Conservation (phyloP, 805 yeast genomes). For the Suhomyces tanzawaensis region DNA sequence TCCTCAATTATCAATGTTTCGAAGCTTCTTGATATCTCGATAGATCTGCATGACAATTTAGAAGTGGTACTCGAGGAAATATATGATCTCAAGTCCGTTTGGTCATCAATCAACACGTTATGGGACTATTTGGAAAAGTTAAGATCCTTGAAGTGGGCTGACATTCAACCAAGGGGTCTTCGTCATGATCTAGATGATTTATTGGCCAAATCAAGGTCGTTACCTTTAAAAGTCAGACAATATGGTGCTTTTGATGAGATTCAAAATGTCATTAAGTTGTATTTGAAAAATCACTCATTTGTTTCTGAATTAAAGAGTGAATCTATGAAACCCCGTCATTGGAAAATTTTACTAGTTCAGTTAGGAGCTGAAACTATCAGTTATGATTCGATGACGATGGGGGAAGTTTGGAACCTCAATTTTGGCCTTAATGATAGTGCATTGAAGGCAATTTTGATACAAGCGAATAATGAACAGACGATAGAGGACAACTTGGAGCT, state of each 20-base stretch:
- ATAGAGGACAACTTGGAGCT: conserved; percentile 55
- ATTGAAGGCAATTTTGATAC: conserved; percentile 50
- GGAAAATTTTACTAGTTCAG: conserved; percentile 49
- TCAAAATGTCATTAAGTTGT: conserved; percentile 42
- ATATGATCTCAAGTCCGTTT: conserved; percentile 54
- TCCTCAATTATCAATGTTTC: conserved; percentile 22
- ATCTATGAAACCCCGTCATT: conserved; percentile 62
- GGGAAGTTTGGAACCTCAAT: conserved; percentile 61
- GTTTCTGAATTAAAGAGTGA: conserved; percentile 52
- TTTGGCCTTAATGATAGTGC: conserved; percentile 42
- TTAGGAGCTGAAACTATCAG: conserved; percentile 23
- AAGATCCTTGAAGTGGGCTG: conserved; percentile 47
- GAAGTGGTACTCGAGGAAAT: conserved; percentile 46
- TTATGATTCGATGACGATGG: conserved; percentile 40
- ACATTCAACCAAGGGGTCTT: conserved; percentile 43
- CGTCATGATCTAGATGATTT: conserved; percentile 52
- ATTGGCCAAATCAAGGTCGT: conserved; percentile 41
- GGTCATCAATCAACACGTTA: conserved; percentile 58
- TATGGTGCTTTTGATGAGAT: conserved; percentile 66
- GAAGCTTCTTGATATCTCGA: conserved; percentile 30
- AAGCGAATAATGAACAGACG: conserved; percentile 71
- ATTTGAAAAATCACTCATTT: conserved; percentile 36
- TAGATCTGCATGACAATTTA: conserved; percentile 27
- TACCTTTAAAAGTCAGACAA: conserved; percentile 61
- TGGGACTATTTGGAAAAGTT: conserved; percentile 47